Percentiles rank a stretch among this genome's conserved stretches.
phyloP scores from a whole-genome alignment of 441 rosid genomes.

The Mallotus japonicus region DNA sequence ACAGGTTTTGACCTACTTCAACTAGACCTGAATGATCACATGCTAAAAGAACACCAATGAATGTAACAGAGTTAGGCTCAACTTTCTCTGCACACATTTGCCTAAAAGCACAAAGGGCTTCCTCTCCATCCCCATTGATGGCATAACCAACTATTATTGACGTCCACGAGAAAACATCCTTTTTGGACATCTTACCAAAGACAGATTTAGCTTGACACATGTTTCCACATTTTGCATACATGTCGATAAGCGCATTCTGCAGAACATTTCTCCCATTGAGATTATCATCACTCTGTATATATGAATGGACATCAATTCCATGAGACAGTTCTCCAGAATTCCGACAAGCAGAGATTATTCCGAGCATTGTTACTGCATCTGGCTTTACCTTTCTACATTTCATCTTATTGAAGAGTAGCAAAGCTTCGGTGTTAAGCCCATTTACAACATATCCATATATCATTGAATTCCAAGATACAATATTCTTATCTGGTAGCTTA shows the following conservation, averaged over 20 bases:
- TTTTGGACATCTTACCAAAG: slow-evolving; percentile 28
- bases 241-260: slow-evolving; percentile 35
- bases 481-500: slow-evolving; percentile 20
- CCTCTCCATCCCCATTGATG: slow-evolving; percentile 38
- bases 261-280: slow-evolving; percentile 28
- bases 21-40: slow-evolving; percentile 40
- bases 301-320: slow-evolving; percentile 31
- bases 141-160: slow-evolving; percentile 42
- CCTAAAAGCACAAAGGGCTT: slow-evolving; percentile 35
- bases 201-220: slow-evolving; percentile 31
- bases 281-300: slow-evolving; percentile 21
- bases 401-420: slow-evolving; percentile 25
- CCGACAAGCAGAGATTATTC: slow-evolving; percentile 28
- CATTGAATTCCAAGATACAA: slow-evolving; percentile 33
- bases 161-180: slow-evolving; percentile 40
- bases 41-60: slow-evolving; percentile 37
- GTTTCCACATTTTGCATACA: slow-evolving; percentile 36
- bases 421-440: slow-evolving; percentile 29
- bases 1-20: slow-evolving; percentile 31
- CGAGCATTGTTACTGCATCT: slow-evolving; percentile 36
- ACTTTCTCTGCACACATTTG: slow-evolving; percentile 33
- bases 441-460: slow-evolving; percentile 32
- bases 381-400: slow-evolving; percentile 24
- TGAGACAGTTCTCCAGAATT: slow-evolving; percentile 28
- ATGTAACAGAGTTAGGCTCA: slow-evolving; percentile 38